A percentile compares a stretch with the other conserved stretches of the same genome.
phyloP scores from a whole-genome alignment of 306 rosid species.

The Cicer yamashitae region DNA sequence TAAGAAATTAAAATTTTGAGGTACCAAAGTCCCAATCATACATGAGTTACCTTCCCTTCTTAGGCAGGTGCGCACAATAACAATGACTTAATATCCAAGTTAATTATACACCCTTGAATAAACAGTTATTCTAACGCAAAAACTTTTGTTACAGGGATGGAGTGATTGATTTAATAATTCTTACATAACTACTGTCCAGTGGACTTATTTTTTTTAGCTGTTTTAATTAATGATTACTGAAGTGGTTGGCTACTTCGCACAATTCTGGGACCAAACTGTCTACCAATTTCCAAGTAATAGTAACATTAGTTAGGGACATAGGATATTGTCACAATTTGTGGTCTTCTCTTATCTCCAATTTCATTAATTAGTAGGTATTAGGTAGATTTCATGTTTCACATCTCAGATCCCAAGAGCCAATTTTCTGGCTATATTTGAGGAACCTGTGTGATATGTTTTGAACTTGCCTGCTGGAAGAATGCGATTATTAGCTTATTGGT shows the following conservation, averaged over 20 bases:
- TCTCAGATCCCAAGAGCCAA: not conserved
- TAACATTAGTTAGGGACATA: not conserved
- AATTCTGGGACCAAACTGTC: slow-evolving; percentile 7
- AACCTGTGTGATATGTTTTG: slow-evolving; percentile 35
- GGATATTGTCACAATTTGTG: slow-evolving; percentile 26
- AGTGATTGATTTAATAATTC: not conserved
- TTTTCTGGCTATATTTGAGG: not conserved
- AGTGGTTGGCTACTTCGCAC: slow-evolving; percentile 18
- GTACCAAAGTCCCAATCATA: too few species aligned
- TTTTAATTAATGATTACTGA: not conserved
- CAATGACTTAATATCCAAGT: too few species aligned
- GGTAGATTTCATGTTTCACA: slow-evolving; percentile 19
- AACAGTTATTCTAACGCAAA: too few species aligned
- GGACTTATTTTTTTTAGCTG: not conserved
- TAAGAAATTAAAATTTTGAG: too few species aligned
- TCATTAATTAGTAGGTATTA: not conserved
- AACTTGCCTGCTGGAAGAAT: slow-evolving; percentile 13
- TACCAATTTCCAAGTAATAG: not conserved
- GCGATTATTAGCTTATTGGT: slow-evolving; percentile 12
- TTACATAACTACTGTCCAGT: not conserved
- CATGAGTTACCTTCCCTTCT: too few species aligned
- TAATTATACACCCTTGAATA: too few species aligned
- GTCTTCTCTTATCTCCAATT: slow-evolving; percentile 12
- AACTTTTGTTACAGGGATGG: not conserved
- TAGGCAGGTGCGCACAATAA: too few species aligned